Percentiles rank a stretch among this genome's conserved stretches.
Evolutionary conservation across 2,329 filamentous ascomycete genomes (phyloP).

Genomic region (Exophiala viscosa): DNA sequence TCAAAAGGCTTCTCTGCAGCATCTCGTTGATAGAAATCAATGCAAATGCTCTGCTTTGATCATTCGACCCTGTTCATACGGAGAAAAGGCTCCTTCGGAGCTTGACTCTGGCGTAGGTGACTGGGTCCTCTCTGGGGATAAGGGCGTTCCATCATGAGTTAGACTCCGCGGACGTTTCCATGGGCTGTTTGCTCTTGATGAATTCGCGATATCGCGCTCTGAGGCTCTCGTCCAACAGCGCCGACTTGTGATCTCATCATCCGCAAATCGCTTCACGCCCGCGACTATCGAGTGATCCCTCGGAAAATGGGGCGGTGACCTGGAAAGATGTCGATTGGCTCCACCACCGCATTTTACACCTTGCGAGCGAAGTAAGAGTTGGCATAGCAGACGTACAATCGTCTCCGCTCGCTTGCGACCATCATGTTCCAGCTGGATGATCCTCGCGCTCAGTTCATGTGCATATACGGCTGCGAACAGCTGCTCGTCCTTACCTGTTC

Average conservation of each 20-base stretch:
- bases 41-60: too few relatives aligned
- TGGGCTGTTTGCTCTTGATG: background rate
- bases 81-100: background rate
- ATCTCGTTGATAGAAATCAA: too few relatives aligned
- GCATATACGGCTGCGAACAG: slow-evolving; percentile 19
- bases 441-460: slow-evolving; percentile 13
- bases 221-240: background rate
- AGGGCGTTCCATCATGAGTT: background rate
- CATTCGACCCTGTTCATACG: too few relatives aligned
- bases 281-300: background rate
- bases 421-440: slow-evolving; percentile 20
- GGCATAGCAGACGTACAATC: slow-evolving; percentile 6
- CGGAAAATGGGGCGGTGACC: background rate
- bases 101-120: background rate
- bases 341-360: background rate
- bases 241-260: background rate
- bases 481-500: slow-evolving; percentile 25
- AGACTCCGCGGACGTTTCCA: background rate
- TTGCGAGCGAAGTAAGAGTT: background rate
- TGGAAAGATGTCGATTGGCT: background rate
- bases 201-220: background rate
- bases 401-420: slow-evolving; percentile 11
- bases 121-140: background rate
- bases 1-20: too few relatives aligned
- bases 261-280: background rate